Conservation (phyloP, 192 early-diverging fungal species). For the Rhizophagus clarus region DNA sequence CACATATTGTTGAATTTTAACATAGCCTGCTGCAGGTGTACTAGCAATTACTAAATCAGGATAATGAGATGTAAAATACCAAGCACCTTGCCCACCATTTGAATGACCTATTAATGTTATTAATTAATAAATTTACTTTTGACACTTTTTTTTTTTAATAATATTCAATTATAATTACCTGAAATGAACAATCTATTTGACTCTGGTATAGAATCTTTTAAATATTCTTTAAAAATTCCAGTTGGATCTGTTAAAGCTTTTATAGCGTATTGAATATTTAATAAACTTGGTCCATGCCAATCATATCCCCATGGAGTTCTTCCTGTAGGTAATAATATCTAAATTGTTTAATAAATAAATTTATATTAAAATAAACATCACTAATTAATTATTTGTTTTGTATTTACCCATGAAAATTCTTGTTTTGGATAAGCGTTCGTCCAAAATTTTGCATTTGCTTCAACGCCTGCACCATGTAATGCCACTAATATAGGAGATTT, state of each 20-base stretch:
- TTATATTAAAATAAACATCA: neutral
- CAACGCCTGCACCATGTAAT: slow-evolving; percentile 76
- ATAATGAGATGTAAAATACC: slow-evolving; percentile 70
- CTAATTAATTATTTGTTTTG: too few species aligned
- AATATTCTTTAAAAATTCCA: slow-evolving; percentile 50
- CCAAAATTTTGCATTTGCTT: slow-evolving; percentile 63
- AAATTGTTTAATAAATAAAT: neutral
- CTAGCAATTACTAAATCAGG: slow-evolving; percentile 72
- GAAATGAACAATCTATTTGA: slow-evolving; percentile 54
- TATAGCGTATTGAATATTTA: slow-evolving; percentile 61
- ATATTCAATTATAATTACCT: slow-evolving; percentile 38
- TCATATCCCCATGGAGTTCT: slow-evolving; percentile 78
- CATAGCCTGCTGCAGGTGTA: slow-evolving; percentile 70
- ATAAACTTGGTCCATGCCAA: slow-evolving; percentile 74
- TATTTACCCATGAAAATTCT: slow-evolving; percentile 64
- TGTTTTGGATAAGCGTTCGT: slow-evolving; percentile 54
- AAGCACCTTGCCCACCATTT: slow-evolving; percentile 81
- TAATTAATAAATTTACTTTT: neutral
- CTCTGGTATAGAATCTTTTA: slow-evolving; percentile 40
- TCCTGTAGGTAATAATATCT: slow-evolving; percentile 69
- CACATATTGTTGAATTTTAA: slow-evolving; percentile 75
- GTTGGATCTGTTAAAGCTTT: slow-evolving; percentile 45
- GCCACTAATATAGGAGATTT: slow-evolving; percentile 61
- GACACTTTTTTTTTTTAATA: neutral
- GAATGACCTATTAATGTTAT: slow-evolving; percentile 61